Conservation (phyloP, 1,139 yeast genomes). For the Torulaspora pretoriensis region DNA sequence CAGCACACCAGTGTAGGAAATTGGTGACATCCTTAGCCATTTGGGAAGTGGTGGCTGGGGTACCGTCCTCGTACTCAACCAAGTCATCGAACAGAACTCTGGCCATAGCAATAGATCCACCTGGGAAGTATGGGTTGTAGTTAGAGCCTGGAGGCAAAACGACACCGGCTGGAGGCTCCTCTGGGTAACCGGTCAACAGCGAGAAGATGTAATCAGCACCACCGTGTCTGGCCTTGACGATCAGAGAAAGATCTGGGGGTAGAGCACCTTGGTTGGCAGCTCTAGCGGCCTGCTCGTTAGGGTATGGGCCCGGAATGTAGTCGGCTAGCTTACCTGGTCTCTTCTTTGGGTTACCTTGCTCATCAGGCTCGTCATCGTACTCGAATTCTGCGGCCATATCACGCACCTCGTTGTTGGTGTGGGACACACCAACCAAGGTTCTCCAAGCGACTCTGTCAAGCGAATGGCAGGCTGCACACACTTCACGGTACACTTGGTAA, state of each 20-base stretch:
- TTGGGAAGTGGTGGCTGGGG: slow-evolving; percentile 97
- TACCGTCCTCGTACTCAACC: slow-evolving; percentile 98
- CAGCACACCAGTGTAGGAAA: slow-evolving; percentile 97
- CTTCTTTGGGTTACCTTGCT: slow-evolving; percentile 97
- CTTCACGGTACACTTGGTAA: slow-evolving; percentile 97
- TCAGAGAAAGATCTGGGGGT: slow-evolving; percentile 96
- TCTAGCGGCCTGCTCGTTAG: slow-evolving; percentile 98
- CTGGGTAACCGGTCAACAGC: slow-evolving; percentile 96
- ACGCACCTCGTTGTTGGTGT: slow-evolving; percentile 84
- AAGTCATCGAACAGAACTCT: slow-evolving; percentile 95
- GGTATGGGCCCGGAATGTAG: slow-evolving; percentile 91
- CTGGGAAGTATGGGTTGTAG: slow-evolving; percentile 99
- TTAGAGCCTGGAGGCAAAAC: slow-evolving; percentile 86
- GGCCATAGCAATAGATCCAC: slow-evolving; percentile 99
- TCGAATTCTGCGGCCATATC: slow-evolving; percentile 95
- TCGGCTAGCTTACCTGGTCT: slow-evolving; percentile 98
- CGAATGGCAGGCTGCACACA: slow-evolving; percentile 98
- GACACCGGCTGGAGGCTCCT: slow-evolving; percentile 98
- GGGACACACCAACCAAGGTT: slow-evolving; percentile 94
- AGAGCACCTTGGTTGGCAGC: slow-evolving; percentile 99
- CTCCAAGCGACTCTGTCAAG: slow-evolving; percentile 98
- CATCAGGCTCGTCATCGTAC: slow-evolving; percentile 99
- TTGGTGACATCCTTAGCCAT: slow-evolving; percentile 98
- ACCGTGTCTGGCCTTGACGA: slow-evolving; percentile 99
- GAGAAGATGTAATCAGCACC: slow-evolving; percentile 94